Evolutionary conservation across 2,329 filamentous ascomycete species (phyloP), one percentile per base, ranked within the genome.

Genomic region (Aspergillus viridinutans): DNA sequence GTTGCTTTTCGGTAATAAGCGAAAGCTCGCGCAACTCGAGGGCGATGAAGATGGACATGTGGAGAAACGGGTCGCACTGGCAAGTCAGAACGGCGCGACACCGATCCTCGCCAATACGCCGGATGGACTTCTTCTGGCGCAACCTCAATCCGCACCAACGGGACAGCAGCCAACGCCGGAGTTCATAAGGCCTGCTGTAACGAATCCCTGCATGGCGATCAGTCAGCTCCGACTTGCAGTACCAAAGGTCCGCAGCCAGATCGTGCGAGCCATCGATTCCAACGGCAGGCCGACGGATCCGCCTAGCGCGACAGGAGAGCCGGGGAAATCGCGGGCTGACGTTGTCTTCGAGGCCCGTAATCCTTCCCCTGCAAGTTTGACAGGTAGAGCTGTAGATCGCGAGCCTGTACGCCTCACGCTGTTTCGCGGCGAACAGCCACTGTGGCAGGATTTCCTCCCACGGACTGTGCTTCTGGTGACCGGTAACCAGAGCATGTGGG

Each of bases 381-480:
- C 84, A 14, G 82, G 82, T n/a, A 77, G 84, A 48, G 72, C 78
- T 35, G 69, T 88, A 78, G 78, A 87, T 47, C 85, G 89, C 59
- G 93, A 97, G 58, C 94, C 94, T 1, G 90, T 91, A 4, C 87
- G 90, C 35, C 85, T 99, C 45, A 90, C 86, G 4, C 87, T 94
- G 42, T 89, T 87, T 2, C 93, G 91, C 69, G 85, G 90, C 54
- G 91, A 91, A 4, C 85, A 87, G 55, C 80, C 89, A 1, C 74
- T 97, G 3, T 99, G 95, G 94, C 90, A 97, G 68, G 95, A 99
- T 69, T 99, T 90, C 67, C 78, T 99, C 14, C 92, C 93, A 0
- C 84, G 88, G 57, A 86, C 91, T 5, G 89, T 96, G 25, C 83
- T 99, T n/a, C 82, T 97, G 1, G 87, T 95, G 1, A 94, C 93